Conservation (phyloP, 495 filamentous ascomycete genomes). For the Chaetomium tenue region DNA sequence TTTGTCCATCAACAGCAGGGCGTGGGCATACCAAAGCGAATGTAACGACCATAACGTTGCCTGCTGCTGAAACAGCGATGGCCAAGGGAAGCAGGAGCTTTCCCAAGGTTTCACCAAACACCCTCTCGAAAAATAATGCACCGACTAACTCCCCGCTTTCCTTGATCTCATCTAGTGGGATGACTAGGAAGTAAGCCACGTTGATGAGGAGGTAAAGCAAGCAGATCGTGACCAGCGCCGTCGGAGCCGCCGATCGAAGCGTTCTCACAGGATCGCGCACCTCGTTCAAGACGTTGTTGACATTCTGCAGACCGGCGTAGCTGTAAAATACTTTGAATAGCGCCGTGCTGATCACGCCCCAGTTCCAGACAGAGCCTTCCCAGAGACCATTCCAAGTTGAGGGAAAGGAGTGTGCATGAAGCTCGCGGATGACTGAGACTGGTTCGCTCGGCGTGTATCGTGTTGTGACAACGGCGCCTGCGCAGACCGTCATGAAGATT, state of each 20-base stretch:
- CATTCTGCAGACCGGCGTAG: conserved; percentile 49
- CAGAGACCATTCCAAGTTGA: conserved; percentile 31
- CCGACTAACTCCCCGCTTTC: conserved; percentile 65
- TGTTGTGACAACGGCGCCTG: conserved; percentile 53
- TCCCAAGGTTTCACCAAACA: conserved; percentile 60
- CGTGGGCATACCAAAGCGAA: conserved; percentile 43
- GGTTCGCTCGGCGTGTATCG: conserved; percentile 27
- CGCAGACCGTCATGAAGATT: conserved; percentile 61
- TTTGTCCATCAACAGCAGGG: too few species aligned
- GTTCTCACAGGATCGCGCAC: conserved; percentile 60
- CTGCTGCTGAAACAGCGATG: conserved; percentile 54
- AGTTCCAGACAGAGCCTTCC: conserved; percentile 23
- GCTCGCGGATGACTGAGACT: neutral
- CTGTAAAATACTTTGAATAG: conserved; percentile 52
- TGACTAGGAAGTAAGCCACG: conserved; percentile 65
- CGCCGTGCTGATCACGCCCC: conserved; percentile 47
- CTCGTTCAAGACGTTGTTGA: conserved; percentile 56
- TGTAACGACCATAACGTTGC: conserved; percentile 77
- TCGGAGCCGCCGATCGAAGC: conserved; percentile 58
- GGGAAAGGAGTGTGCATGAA: conserved; percentile 16
- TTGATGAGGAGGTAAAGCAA: conserved; percentile 66
- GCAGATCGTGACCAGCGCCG: conserved; percentile 56
- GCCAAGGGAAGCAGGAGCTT: conserved; percentile 30
- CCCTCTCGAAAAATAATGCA: conserved; percentile 64
- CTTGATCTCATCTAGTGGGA: conserved; percentile 67